These are phyloP conservation scores for Cryptococcus maquisensis DNA, from an alignment of 1,284 basidiomycete genomes.

Conservation along the genomic window DNA sequence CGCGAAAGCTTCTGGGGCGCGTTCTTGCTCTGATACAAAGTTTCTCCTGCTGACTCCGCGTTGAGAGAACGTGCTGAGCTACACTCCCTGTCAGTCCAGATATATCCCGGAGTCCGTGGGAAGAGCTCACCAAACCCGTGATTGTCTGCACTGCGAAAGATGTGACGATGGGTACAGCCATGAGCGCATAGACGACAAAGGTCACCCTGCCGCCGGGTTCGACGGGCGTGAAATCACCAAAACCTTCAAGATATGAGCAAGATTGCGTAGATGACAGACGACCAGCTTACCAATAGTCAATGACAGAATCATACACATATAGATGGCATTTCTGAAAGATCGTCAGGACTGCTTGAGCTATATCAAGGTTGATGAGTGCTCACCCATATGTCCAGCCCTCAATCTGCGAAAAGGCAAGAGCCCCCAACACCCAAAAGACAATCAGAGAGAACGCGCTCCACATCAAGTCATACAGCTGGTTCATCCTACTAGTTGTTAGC, in stretches of 20 bases:
- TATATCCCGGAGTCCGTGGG: not conserved
- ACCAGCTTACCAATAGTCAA: slow-evolving; percentile 39
- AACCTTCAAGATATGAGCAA: slow-evolving; percentile 18
- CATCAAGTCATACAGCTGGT: slow-evolving; percentile 43
- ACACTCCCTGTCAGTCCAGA: not conserved
- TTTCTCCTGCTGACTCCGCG: slow-evolving; percentile 15
- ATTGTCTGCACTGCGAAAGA: slow-evolving; percentile 52
- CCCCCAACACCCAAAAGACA: slow-evolving; percentile 47
- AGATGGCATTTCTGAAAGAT: slow-evolving; percentile 25
- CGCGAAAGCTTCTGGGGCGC: slow-evolving; percentile 34
- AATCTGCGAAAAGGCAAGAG: slow-evolving; percentile 39
- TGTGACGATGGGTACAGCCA: slow-evolving; percentile 51
- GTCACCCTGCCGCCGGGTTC: slow-evolving; percentile 41
- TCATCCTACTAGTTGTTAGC: slow-evolving; percentile 26
- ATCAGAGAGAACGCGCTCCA: slow-evolving; percentile 41
- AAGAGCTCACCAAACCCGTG: slow-evolving; percentile 39
- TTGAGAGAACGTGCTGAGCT: slow-evolving; percentile 32
- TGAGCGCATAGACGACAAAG: slow-evolving; percentile 49
- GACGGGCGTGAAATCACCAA: slow-evolving; percentile 41
- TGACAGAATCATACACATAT: slow-evolving; percentile 40
- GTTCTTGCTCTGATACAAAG: slow-evolving; percentile 18
- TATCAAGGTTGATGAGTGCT: not conserved
- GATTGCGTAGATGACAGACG: not conserved
- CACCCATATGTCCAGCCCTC: slow-evolving; percentile 47
- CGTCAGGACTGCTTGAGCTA: not conserved